Conservation (phyloP, 2,329 filamentous ascomycete genomes). For the Arthrobotrys sinensis region DNA sequence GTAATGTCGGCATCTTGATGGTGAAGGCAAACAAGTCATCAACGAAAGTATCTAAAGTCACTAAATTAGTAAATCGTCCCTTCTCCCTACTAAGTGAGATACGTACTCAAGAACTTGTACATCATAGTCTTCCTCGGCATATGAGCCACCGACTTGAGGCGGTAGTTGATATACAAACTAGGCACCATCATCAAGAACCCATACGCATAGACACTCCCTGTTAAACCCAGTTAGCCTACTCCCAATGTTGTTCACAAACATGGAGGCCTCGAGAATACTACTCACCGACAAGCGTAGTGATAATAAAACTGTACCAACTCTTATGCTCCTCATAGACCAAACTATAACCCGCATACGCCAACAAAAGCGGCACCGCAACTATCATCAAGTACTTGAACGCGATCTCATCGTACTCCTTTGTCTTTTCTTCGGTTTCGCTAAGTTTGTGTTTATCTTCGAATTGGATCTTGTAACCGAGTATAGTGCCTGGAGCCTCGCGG, state of each 20-base stretch:
- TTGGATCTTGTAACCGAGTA: constrained; percentile 82
- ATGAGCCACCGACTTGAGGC: constrained; percentile 93
- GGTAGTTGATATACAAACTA: constrained; percentile 98
- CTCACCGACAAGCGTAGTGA: constrained; percentile 85
- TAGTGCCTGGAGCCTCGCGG: constrained; percentile 77
- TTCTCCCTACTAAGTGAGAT: not conserved
- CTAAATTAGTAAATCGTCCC: not conserved
- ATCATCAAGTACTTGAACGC: constrained; percentile 98
- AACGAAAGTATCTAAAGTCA: constrained; percentile 93
- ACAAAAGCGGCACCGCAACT: constrained; percentile 86
- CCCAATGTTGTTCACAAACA: not conserved
- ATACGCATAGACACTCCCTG: constrained; percentile 84
- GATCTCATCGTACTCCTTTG: constrained; percentile 97
- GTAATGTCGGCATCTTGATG: constrained; percentile 97
- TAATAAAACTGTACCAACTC: constrained; percentile 97
- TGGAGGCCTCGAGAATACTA: constrained; percentile 70
- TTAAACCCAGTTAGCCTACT: constrained; percentile 15
- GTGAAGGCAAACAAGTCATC: constrained; percentile 99
- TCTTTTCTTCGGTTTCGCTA: constrained; percentile 95
- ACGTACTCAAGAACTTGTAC: constrained; percentile 63
- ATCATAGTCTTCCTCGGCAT: constrained; percentile 94
- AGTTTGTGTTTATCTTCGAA: constrained; percentile 99
- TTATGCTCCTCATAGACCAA: constrained; percentile 95
- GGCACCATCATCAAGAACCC: constrained; percentile 99
- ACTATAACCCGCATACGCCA: constrained; percentile 92